Conservation (phyloP, 2,329 filamentous ascomycete genomes). For the Zymoseptoria crescenta region DNA sequence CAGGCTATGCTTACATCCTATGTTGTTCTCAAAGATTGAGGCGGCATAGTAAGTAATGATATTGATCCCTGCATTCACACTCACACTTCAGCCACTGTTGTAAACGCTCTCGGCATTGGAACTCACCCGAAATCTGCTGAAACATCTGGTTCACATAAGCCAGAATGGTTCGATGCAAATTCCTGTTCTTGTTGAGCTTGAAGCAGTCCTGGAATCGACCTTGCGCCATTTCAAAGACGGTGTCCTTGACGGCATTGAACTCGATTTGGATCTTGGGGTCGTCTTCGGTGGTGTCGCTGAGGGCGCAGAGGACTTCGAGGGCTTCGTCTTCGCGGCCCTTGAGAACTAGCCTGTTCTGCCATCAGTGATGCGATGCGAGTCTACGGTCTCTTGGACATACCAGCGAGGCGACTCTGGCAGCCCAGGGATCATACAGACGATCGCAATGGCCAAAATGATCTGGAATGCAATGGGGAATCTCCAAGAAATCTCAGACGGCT, state of each 20-base stretch:
- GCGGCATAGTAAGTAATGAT: conserved; percentile 34
- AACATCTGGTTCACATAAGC: conserved; percentile 41
- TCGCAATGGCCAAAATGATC: conserved; percentile 48
- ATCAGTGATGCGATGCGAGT: not conserved
- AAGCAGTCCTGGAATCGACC: conserved; percentile 27
- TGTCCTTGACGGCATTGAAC: conserved; percentile 31
- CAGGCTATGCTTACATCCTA: conserved; percentile 33
- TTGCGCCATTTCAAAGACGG: conserved; percentile 29
- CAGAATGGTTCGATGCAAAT: conserved; percentile 38
- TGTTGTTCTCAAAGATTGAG: conserved; percentile 45
- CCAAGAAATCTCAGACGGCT: conserved; percentile 43
- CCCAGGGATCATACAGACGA: conserved; percentile 41
- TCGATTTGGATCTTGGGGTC: conserved; percentile 22
- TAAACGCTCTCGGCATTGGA: not conserved
- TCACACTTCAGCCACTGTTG: conserved; percentile 6
- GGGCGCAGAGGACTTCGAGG: conserved; percentile 25
- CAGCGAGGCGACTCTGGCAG: conserved; percentile 53
- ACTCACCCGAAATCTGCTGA: conserved; percentile 34
- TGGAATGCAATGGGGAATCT: conserved; percentile 51
- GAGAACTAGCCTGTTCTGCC: conserved; percentile 22
- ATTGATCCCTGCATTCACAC: conserved; percentile 4
- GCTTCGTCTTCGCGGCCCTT: conserved; percentile 30
- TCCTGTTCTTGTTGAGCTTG: conserved; percentile 36
- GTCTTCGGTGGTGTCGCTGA: conserved; percentile 32
- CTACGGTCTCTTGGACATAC: conserved; percentile 14